A percentile compares a stretch with the other conserved stretches of the same genome.
These are phyloP conservation scores for Globisporangium nunn DNA, from an alignment of 352 stramenopile species.

Conservation along the genomic window DNA sequence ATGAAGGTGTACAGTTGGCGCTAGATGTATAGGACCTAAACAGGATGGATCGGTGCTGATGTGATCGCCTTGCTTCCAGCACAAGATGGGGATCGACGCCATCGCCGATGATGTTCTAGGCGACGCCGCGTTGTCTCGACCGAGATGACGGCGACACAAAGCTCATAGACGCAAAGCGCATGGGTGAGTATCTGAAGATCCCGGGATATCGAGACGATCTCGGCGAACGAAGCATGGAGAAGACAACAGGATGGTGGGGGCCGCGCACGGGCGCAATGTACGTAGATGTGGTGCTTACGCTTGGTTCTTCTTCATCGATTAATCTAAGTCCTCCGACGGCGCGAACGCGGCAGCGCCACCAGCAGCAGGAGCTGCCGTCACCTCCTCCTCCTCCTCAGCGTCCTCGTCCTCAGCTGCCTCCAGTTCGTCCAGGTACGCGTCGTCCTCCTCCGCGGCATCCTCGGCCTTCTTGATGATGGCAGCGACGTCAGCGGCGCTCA, in stretches of 20 bases:
- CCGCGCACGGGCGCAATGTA: constrained; percentile 2
- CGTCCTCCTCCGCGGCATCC: constrained; percentile 78
- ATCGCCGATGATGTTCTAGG: too few species aligned
- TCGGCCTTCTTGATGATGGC: constrained; percentile 80
- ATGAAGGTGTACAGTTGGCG: background rate
- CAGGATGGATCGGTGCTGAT: background rate
- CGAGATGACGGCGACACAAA: too few species aligned
- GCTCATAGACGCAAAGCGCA: too few species aligned
- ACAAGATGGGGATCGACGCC: too few species aligned
- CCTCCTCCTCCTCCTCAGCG: constrained; percentile 21
- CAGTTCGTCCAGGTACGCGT: constrained; percentile 64
- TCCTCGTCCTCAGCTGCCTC: constrained; percentile 40
- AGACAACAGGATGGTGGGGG: too few species aligned
- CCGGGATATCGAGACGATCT: background rate
- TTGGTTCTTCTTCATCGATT: constrained; percentile 21
- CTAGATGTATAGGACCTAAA: background rate
- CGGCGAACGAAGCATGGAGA: too few species aligned
- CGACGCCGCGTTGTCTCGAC: too few species aligned
- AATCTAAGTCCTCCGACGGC: constrained; percentile 77
- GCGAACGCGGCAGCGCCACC: constrained; percentile 24
- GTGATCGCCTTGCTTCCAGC: background rate
- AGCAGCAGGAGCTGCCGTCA: constrained; percentile 8
- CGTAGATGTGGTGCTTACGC: background rate
- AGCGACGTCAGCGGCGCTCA: constrained; percentile 60
- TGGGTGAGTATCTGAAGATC: too few species aligned